These are phyloP conservation scores for Chaetomium sp. DNA, from an alignment of 2,329 filamentous ascomycete genomes.

Conservation along the genomic window DNA sequence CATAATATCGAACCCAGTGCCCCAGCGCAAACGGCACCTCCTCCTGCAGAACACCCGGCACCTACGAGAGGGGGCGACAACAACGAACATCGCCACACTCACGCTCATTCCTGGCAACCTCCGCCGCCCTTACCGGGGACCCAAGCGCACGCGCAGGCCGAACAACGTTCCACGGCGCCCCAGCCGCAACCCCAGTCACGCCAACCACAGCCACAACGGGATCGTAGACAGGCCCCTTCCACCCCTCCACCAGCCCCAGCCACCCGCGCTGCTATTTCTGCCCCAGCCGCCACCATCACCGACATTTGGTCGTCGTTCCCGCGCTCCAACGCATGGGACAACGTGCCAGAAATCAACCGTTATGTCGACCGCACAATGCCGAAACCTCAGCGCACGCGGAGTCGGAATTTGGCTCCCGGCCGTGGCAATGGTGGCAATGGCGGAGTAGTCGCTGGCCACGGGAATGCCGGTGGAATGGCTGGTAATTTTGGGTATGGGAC, in stretches of 20 bases:
- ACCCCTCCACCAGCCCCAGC: conserved; percentile 28
- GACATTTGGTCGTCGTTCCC: conserved; percentile 68
- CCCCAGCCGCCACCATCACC: conserved; percentile 29
- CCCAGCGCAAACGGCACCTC: conserved; percentile 40
- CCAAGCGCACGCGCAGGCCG: neutral
- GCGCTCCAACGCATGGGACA: conserved; percentile 89
- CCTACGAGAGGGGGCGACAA: conserved; percentile 24
- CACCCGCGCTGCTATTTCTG: conserved; percentile 42
- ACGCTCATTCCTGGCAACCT: neutral
- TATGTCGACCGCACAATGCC: conserved; percentile 71
- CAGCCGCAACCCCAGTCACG: neutral
- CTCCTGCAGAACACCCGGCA: conserved; percentile 22
- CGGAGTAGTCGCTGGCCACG: neutral
- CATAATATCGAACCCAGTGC: conserved; percentile 14
- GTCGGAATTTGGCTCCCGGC: conserved; percentile 24
- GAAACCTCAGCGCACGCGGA: conserved; percentile 43
- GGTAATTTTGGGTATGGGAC: conserved; percentile 18
- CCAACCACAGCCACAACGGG: neutral
- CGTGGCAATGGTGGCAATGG: neutral
- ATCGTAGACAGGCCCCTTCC: conserved; percentile 35
- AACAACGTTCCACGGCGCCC: neutral
- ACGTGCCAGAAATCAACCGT: conserved; percentile 75
- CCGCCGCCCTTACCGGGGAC: neutral
- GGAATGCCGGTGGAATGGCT: neutral
- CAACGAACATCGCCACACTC: neutral